Conservation (phyloP, 164 flowering plant species). For the Amborella trichopoda region DNA sequence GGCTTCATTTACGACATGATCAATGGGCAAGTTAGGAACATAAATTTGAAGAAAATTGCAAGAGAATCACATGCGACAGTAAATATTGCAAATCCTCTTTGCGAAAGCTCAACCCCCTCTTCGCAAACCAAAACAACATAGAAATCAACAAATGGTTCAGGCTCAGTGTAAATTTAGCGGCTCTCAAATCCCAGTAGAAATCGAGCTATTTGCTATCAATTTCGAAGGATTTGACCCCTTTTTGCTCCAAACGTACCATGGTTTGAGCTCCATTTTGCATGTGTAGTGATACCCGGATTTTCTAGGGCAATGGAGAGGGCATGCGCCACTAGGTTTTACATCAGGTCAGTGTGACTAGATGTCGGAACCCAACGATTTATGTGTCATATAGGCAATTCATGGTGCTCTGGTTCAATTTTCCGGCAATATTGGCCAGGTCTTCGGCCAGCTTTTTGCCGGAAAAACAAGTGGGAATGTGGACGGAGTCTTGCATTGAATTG, state of each 20-base stretch:
- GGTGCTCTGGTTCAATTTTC: slow-evolving; percentile 22
- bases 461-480: neutral
- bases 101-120: slow-evolving; percentile 66
- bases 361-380: slow-evolving; percentile 18
- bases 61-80: no score
- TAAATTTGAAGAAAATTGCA: no score
- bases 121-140: slow-evolving; percentile 68
- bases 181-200: slow-evolving; percentile 70
- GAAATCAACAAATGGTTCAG: slow-evolving; percentile 60
- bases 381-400: slow-evolving; percentile 28
- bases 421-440: slow-evolving; percentile 4
- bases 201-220: slow-evolving; percentile 47
- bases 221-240: slow-evolving; percentile 72
- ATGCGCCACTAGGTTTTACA: slow-evolving; percentile 28
- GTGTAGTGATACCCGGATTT: slow-evolving; percentile 17
- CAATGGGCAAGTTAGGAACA: no score
- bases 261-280: slow-evolving; percentile 84
- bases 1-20: no score
- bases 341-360: slow-evolving; percentile 33
- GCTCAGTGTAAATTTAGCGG: slow-evolving; percentile 56
- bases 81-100: no score
- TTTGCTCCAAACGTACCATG: slow-evolving; percentile 93
- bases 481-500: neutral
- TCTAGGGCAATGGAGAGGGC: slow-evolving; percentile 28
- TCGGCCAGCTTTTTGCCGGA: slow-evolving; percentile 11